Percentiles rank a stretch among this genome's conserved stretches.
Conservation (phyloP, 257 asterid genomes). For the Anisodus acutangulus region DNA sequence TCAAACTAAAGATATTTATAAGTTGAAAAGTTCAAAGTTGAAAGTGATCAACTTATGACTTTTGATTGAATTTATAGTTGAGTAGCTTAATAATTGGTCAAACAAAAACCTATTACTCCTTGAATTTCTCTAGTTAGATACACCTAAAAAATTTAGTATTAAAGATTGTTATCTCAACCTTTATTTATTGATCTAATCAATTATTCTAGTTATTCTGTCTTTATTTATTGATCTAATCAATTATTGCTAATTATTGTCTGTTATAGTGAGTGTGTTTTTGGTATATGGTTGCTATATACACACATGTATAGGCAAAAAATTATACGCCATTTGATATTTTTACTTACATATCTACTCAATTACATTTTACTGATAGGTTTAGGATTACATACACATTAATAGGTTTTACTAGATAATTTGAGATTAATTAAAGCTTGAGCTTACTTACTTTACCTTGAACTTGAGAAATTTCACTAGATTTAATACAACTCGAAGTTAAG, state of each 20-base stretch:
- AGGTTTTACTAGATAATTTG: too few species aligned
- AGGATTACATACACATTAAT: too few species aligned
- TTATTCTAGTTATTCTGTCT: neutral
- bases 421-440: too few species aligned
- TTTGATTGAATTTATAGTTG: neutral
- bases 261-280: neutral
- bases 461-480: too few species aligned
- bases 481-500: too few species aligned
- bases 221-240: neutral
- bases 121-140: constrained; percentile 13
- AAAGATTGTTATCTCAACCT: neutral
- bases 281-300: neutral
- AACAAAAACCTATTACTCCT: neutral
- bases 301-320: too few species aligned
- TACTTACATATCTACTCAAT: too few species aligned
- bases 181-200: neutral
- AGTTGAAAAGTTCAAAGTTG: neutral
- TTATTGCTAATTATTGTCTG: neutral
- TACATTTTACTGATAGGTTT: too few species aligned
- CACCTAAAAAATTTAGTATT: neutral
- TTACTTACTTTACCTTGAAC: too few species aligned
- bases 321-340: too few species aligned
- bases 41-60: neutral
- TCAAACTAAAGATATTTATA: neutral
- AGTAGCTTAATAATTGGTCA: neutral